Conservation (phyloP, 768 basidiomycete species). For the Agrocybe pediades region DNA sequence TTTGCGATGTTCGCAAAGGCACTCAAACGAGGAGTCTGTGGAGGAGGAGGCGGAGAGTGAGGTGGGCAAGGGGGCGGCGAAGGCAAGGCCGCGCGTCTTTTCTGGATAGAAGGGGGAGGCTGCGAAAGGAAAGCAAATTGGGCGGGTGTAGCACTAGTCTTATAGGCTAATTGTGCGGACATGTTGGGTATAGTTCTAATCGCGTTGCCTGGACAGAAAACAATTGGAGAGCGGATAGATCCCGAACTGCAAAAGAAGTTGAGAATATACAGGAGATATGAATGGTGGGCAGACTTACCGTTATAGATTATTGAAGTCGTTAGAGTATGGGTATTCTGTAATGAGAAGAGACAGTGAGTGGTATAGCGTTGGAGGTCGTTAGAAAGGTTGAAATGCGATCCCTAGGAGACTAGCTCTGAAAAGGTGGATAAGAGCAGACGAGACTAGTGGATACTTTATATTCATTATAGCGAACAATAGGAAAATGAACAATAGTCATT, state of each 20-base stretch:
- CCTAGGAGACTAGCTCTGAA: slow-evolving; percentile 33
- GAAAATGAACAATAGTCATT: not conserved
- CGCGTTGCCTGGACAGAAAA: slow-evolving; percentile 1
- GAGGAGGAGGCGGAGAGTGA: slow-evolving; percentile 15
- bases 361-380: slow-evolving; percentile 9
- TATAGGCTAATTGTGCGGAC: slow-evolving; percentile 18
- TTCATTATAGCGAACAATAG: not conserved
- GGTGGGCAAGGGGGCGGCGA: slow-evolving; percentile 30
- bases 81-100: slow-evolving; percentile 29
- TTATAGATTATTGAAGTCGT: slow-evolving; percentile 4
- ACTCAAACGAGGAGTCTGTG: slow-evolving; percentile 35
- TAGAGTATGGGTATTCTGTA: not conserved
- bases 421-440: not conserved
- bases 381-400: slow-evolving; percentile 7
- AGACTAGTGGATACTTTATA: not conserved
- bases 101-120: slow-evolving; percentile 36
- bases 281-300: slow-evolving; percentile 5
- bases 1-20: slow-evolving; percentile 52
- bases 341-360: slow-evolving; percentile 11
- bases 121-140: slow-evolving; percentile 46
- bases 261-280: slow-evolving; percentile 6
- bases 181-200: slow-evolving; percentile 6
- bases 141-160: slow-evolving; percentile 6
- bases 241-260: slow-evolving; percentile 10
- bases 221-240: slow-evolving; percentile 3